A percentile compares a stretch with the other conserved stretches of the same genome.
phyloP scores from a whole-genome alignment of 1,284 basidiomycete species.

The Trametes pubescens region DNA sequence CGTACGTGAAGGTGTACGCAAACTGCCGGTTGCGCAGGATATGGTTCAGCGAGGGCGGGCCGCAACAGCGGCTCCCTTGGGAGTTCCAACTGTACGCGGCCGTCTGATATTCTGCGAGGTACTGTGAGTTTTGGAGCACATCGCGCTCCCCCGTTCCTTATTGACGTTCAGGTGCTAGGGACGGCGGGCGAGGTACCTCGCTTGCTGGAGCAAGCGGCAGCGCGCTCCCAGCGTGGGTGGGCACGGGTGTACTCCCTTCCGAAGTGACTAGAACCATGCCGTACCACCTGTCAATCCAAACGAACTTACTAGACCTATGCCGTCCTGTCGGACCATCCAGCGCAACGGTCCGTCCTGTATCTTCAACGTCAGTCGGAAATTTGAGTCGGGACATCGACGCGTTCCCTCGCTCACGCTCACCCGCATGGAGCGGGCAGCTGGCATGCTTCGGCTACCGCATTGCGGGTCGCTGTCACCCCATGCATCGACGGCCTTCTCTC shows the following conservation, averaged over 20 bases:
- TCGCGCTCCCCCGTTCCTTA: background rate
- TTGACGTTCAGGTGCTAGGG: background rate
- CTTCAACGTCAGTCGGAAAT: background rate
- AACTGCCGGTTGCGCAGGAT: slow-evolving; percentile 82
- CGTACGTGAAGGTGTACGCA: slow-evolving; percentile 81
- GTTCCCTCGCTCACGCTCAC: background rate
- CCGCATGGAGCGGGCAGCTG: background rate
- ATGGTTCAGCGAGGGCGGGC: slow-evolving; percentile 74
- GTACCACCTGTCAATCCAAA: background rate
- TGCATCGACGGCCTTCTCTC: background rate
- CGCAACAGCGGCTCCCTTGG: slow-evolving; percentile 66
- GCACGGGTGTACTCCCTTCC: background rate
- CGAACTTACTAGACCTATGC: background rate
- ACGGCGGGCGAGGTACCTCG: background rate
- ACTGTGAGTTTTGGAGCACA: background rate
- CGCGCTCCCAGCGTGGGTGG: background rate
- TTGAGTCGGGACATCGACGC: background rate
- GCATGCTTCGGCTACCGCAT: background rate
- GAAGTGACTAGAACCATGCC: background rate
- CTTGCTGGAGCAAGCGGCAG: background rate
- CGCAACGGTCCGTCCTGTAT: background rate
- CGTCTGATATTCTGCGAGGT: background rate
- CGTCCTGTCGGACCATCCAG: background rate
- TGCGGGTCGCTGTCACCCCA: background rate
- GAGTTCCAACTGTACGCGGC: slow-evolving; percentile 68